Evolutionary conservation across 768 basidiomycete genomes (phyloP).

Genomic region (Mrakia hoshinonis): DNA sequence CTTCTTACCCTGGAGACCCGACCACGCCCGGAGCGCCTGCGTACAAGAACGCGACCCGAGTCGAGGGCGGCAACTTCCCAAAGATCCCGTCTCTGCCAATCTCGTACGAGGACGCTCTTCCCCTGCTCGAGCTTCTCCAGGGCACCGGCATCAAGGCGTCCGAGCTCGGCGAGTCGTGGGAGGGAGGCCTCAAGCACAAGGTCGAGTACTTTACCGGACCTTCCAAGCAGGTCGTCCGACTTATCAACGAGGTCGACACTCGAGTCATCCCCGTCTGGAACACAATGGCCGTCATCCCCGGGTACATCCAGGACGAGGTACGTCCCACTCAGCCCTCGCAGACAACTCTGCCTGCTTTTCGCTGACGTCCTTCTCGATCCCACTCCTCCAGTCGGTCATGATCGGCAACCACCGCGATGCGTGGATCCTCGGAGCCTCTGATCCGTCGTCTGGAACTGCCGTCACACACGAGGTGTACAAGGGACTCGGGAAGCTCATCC

Average conservation of each 20-base stretch:
- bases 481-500: constrained; percentile 59
- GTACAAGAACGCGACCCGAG: constrained; percentile 68
- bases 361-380: not conserved
- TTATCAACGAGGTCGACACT: constrained; percentile 64
- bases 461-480: constrained; percentile 67
- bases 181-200: constrained; percentile 40
- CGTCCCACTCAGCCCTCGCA: not conserved
- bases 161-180: constrained; percentile 38
- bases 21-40: constrained; percentile 60
- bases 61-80: constrained; percentile 47
- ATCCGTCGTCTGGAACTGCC: constrained; percentile 60
- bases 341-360: too few relatives aligned
- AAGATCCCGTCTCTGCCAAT: constrained; percentile 80
- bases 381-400: not conserved
- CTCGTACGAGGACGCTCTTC: constrained; percentile 72
- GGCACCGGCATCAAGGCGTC: constrained; percentile 42
- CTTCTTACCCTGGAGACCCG: constrained; percentile 2
- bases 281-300: constrained; percentile 71
- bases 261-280: constrained; percentile 73
- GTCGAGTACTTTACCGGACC: constrained; percentile 44
- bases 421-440: constrained; percentile 70
- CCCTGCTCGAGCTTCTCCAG: constrained; percentile 51
- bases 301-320: constrained; percentile 65
- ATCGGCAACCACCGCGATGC: constrained; percentile 19
- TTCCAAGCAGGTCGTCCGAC: constrained; percentile 46